Percentiles rank a stretch among this genome's conserved stretches.
Evolutionary conservation across 2,329 filamentous ascomycete genomes (phyloP).

Genomic region (Trichoderma aggressivum): DNA sequence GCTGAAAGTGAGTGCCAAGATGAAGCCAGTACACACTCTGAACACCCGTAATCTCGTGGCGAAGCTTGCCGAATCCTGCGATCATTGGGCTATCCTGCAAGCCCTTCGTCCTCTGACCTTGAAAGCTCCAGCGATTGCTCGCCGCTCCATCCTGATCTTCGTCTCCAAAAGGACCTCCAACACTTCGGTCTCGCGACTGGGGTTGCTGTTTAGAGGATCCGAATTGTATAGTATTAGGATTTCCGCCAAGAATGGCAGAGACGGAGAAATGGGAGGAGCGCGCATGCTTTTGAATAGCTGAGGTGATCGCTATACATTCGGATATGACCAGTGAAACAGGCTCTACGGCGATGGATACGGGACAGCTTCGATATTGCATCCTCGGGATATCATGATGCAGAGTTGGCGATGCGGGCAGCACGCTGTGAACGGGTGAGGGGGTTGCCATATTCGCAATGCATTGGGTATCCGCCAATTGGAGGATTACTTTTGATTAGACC

Average conservation of each 20-base stretch:
- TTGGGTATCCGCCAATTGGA: not conserved
- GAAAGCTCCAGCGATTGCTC: slow-evolving; percentile 84
- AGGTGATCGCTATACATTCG: slow-evolving; percentile 98
- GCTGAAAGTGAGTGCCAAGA: not conserved
- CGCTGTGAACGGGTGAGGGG: not conserved
- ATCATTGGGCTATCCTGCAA: slow-evolving; percentile 97
- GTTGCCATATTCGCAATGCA: slow-evolving; percentile 6
- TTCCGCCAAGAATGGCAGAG: slow-evolving; percentile 86
- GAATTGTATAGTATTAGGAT: slow-evolving; percentile 55
- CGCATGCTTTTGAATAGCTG: slow-evolving; percentile 95
- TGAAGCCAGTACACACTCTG: slow-evolving; percentile 57
- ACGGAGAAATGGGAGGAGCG: slow-evolving; percentile 96
- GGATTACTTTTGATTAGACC: not conserved
- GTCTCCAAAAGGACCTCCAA: slow-evolving; percentile 31
- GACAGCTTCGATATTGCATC: slow-evolving; percentile 59
- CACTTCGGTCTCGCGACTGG: slow-evolving; percentile 42
- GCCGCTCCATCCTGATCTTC: slow-evolving; percentile 52
- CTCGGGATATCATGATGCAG: slow-evolving; percentile 35
- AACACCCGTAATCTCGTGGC: slow-evolving; percentile 81
- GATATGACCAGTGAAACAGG: slow-evolving; percentile 92
- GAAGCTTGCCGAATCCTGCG: slow-evolving; percentile 84
- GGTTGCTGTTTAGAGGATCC: slow-evolving; percentile 44
- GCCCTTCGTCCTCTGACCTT: slow-evolving; percentile 94
- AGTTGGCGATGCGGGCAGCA: not conserved
- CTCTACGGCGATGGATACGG: slow-evolving; percentile 78